These are phyloP conservation scores for Centaurea solstitialis DNA, from an alignment of 129 eudicot genomes.

Conservation along the genomic window DNA sequence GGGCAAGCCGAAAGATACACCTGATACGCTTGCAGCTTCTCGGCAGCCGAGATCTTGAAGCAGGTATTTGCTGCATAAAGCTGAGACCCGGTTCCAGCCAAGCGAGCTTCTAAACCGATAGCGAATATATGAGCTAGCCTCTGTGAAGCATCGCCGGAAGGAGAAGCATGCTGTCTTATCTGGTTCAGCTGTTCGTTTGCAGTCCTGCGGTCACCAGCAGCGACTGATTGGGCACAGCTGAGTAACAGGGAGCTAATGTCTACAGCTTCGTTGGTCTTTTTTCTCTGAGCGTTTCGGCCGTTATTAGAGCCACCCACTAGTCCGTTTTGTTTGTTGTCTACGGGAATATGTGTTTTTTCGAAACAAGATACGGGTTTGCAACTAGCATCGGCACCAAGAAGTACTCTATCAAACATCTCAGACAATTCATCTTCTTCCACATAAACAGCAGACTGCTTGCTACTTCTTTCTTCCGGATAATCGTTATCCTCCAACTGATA, in stretches of 20 bases:
- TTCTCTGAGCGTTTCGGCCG: constrained; percentile 29
- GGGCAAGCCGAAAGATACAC: constrained; percentile 65
- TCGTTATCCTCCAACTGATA: constrained; percentile 47
- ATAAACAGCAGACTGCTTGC: constrained; percentile 70
- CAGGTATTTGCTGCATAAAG: constrained; percentile 46
- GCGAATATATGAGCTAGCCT: constrained; percentile 64
- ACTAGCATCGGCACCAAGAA: constrained; percentile 42
- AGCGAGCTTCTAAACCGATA: constrained; percentile 68
- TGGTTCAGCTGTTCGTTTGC: constrained; percentile 55
- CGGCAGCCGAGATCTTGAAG: constrained; percentile 42
- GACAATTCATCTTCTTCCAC: constrained; percentile 61
- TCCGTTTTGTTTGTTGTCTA: constrained; percentile 20
- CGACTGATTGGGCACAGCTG: constrained; percentile 67
- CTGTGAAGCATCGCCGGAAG: constrained; percentile 64
- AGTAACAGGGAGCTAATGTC: constrained; percentile 58
- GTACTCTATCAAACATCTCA: constrained; percentile 71
- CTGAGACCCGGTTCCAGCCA: constrained; percentile 71
- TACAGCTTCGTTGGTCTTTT: constrained; percentile 31
- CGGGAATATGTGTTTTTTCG: constrained; percentile 6
- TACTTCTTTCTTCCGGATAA: constrained; percentile 66
- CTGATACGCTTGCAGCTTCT: constrained; percentile 66
- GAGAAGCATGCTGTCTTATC: constrained; percentile 62
- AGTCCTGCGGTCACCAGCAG: constrained; percentile 47
- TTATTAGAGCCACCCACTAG: constrained; percentile 24
- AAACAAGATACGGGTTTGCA: constrained; percentile 14